Evolutionary conservation across 305 asterid genomes (phyloP).

Genomic region (Fraxinus angustifolia): DNA sequence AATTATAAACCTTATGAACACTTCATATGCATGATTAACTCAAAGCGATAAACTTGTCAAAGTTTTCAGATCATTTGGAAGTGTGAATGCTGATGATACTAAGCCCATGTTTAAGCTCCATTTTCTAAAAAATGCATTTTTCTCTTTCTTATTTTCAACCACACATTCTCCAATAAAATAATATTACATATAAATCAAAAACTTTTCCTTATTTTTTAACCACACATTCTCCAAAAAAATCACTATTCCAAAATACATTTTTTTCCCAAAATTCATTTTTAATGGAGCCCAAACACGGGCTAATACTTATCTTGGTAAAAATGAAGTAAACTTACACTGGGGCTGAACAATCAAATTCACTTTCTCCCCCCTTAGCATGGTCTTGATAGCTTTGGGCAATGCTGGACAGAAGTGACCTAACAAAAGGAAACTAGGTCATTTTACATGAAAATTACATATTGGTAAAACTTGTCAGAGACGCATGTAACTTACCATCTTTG

Average conservation of each 20-base stretch:
- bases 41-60: neutral
- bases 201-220: neutral
- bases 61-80: neutral
- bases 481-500: constrained; percentile 50
- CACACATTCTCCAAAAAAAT: neutral
- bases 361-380: constrained; percentile 69
- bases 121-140: neutral
- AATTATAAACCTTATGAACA: neutral
- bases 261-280: neutral
- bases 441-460: neutral
- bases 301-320: neutral
- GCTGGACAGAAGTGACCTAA: constrained; percentile 65
- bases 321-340: constrained; percentile 41
- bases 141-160: neutral
- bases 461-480: neutral
- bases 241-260: neutral
- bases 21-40: neutral
- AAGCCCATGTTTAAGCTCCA: neutral
- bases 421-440: constrained; percentile 18
- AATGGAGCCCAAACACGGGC: neutral
- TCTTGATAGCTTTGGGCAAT: constrained; percentile 59
- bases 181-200: neutral
- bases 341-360: constrained; percentile 58
- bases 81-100: constrained; percentile 8
- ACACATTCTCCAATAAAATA: neutral